Evolutionary conservation across 139 green algal species (phyloP), one percentile per base, ranked within the genome.

Genomic region (Mychonastes homosphaera): DNA sequence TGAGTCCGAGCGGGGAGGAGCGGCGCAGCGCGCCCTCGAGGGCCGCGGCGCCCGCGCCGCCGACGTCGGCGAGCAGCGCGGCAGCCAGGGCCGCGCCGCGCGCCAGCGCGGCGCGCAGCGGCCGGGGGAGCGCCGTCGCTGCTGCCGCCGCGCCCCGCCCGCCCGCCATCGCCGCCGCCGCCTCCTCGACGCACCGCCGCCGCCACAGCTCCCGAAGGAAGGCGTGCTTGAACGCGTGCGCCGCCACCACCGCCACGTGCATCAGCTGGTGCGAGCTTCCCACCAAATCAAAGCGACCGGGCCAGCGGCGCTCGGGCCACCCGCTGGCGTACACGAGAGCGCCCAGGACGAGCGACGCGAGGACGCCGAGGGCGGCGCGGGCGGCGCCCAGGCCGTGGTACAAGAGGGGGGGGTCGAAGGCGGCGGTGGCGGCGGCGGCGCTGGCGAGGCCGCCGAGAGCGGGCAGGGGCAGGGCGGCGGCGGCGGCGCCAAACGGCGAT

Each of bases 181-280:
- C n/a, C n/a, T 48, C 19, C 41, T 13, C 8, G 24, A n/a, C 41
- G 24, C 19, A 23, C 7, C 41, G 36, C n/a, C 23, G 50, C 39
- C 50, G 21, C 30, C 50, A 28, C 30, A 67, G 46, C 61, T 62
- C 30, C 39, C 39, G 57, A 29, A 67, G 40, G 35, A 67, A 67
- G 18, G 32, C 2, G 23, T 67, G 61, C 61, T 67, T 51, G 21
- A 67, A 30, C 36, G 54, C 40, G 56, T 67, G 61, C 24, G 61
- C 61, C 8, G 50, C 8, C 5, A 39, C 29, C 16, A 40, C 61
- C 32, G 30, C 49, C 29, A 67, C 61, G 34, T 67, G 61, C 61
- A 67, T 67, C 27, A 61, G 24, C 30, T 59, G 61, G 24, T 67
- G 61, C 13, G 39, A 56, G 29, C 54, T 61, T 13, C 36, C 36